These are phyloP conservation scores for Pseudocercospora fijiensis DNA, from an alignment of 2,329 filamentous ascomycete species.

Conservation along the genomic window DNA sequence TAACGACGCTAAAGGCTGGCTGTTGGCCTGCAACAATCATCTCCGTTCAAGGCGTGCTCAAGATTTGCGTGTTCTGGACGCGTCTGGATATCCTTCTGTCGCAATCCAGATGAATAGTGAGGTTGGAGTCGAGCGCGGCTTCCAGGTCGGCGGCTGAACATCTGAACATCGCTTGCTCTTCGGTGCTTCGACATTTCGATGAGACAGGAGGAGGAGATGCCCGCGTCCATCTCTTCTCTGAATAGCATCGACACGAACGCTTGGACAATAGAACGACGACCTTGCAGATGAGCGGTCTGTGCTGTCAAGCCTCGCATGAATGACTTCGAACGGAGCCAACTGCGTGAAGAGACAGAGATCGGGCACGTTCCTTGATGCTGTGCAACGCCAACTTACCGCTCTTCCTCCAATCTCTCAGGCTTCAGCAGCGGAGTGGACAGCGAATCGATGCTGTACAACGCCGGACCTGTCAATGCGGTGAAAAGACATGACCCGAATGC, in stretches of 20 bases:
- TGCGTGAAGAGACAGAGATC: background rate
- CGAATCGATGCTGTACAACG: conserved; percentile 4
- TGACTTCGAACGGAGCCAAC: background rate
- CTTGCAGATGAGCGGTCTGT: conserved; percentile 7
- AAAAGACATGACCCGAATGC: background rate
- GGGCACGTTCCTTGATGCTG: background rate
- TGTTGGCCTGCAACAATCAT: too few species aligned
- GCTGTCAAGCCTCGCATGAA: conserved; percentile 5
- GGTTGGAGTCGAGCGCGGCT: background rate
- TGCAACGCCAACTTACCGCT: conserved; percentile 2
- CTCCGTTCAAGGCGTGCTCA: too few species aligned
- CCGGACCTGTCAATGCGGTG: conserved; percentile 4
- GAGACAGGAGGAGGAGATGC: background rate
- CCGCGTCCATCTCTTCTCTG: background rate
- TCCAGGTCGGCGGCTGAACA: background rate
- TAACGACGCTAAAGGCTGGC: too few species aligned
- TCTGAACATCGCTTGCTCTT: background rate
- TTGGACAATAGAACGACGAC: background rate
- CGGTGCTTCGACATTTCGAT: background rate
- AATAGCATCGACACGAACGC: background rate
- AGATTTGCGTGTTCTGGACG: too few species aligned
- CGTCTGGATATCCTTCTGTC: too few species aligned
- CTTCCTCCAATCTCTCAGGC: conserved; percentile 6
- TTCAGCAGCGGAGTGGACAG: conserved; percentile 5
- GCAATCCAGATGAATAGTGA: background rate